Evolutionary conservation across 345 rosid species (phyloP), one percentile per base, ranked within the genome.

Genomic region (Streptanthus diversifolius): DNA sequence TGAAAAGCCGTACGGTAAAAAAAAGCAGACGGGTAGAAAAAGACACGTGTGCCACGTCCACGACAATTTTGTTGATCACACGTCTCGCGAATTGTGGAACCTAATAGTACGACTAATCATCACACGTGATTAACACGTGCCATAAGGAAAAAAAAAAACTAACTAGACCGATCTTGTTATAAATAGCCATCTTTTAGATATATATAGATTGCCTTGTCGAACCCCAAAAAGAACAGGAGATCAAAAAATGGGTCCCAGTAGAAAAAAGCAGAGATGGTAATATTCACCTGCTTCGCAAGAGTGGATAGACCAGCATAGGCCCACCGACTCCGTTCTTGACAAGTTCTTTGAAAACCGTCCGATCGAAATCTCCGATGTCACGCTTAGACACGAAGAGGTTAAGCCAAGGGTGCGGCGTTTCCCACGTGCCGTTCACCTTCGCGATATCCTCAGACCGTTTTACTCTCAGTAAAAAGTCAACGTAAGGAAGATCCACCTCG

Each of bases 391-490:
- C 88, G 54, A 91, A 85, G 59, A 93, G 71, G 73, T 93, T 93
- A 75, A 93, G 66, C 99, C 99, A 93, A 19, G 99, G 99, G 83
- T 93, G 99, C 3, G 99, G 93, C 12, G 86, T 72, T 35, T 89
- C 95, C 97, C 99, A 91, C 8, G 82, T 75, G 25, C 97, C 96
- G 33, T 29, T 82, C 43, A 82, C 84, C 68, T 72, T 85, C 0
- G 96, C 96, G 1, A 80, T 71, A 25, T 72, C 84, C 74, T 93
- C 99, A 7, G 36, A 79, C 0, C 54, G 84, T 62, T 85, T 88
- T 53, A 93, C 99, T 9, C 99, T 87, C 66, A 85, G 59, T 48
- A 93, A 30, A 74, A 93, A 93, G 24, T 88, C 95, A 78, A 81
- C 57, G 88, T 89, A 93, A 53, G 79, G 36, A 2, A 89, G 33